phyloP scores from a whole-genome alignment of 768 basidiomycete genomes.

The Tylopilus cervinicoccineus region DNA sequence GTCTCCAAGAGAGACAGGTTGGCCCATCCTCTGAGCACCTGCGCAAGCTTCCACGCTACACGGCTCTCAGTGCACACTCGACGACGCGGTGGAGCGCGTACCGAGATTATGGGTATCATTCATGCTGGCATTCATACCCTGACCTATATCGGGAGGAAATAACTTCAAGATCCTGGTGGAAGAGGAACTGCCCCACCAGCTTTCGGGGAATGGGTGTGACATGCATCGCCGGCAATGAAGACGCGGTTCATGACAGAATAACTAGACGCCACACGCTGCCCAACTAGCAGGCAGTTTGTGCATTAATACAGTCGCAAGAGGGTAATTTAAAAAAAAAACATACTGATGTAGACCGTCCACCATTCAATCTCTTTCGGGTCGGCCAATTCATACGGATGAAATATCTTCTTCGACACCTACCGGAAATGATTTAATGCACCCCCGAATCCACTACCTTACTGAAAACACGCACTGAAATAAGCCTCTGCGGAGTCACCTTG shows the following conservation, averaged over 20 bases:
- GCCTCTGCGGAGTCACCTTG: constrained; percentile 44
- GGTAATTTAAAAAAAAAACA: constrained; percentile 16
- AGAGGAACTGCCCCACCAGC: constrained; percentile 38
- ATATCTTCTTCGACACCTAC: constrained; percentile 52
- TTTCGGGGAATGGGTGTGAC: constrained; percentile 66
- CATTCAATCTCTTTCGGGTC: constrained; percentile 53
- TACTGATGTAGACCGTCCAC: constrained; percentile 74
- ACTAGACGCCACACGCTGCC: constrained; percentile 66
- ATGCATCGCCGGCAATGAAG: constrained; percentile 77
- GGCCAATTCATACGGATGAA: constrained; percentile 52
- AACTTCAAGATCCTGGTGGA: background rate
- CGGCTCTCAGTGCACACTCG: constrained; percentile 46
- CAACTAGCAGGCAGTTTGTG: constrained; percentile 40
- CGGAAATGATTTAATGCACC: background rate
- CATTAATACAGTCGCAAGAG: background rate
- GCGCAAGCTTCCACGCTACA: constrained; percentile 45
- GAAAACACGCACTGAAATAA: constrained; percentile 45
- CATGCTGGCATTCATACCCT: constrained; percentile 79
- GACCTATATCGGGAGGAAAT: constrained; percentile 38
- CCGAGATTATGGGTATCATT: constrained; percentile 71
- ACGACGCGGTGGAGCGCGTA: constrained; percentile 13
- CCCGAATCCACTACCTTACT: too few species aligned
- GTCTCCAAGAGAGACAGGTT: constrained; percentile 36
- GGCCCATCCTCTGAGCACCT: constrained; percentile 42
- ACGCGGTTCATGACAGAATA: constrained; percentile 61